A percentile compares a stretch with the other conserved stretches of the same genome.
phyloP scores from a whole-genome alignment of 148 eudicot genomes.

The Fagopyrum homotropicum region DNA sequence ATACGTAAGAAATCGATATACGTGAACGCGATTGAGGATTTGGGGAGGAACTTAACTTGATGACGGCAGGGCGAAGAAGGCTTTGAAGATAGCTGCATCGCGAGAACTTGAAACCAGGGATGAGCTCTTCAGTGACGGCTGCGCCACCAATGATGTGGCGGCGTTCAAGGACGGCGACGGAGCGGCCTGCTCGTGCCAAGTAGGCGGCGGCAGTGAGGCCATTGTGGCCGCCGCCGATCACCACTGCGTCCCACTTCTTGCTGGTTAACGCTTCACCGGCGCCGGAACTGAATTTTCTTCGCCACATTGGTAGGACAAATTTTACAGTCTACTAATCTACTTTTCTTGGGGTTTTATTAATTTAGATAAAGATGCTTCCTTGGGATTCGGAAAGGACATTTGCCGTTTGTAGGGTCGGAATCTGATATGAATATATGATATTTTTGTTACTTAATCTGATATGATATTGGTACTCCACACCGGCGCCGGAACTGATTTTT shows the following conservation, averaged over 20 bases:
- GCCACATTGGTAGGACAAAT: conserved; percentile 32
- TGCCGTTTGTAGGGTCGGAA: background rate
- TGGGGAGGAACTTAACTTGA: conserved; percentile 52
- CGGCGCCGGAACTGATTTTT: no score
- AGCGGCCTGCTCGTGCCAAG: conserved; percentile 76
- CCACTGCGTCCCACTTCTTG: conserved; percentile 81
- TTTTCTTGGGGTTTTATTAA: no score
- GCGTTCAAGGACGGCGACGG: conserved; percentile 96
- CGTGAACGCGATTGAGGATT: background rate
- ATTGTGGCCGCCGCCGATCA: conserved; percentile 96
- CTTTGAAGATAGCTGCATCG: conserved; percentile 97
- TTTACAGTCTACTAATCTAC: background rate
- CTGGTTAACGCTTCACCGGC: conserved; percentile 26
- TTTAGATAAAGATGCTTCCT: background rate
- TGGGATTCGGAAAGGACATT: background rate
- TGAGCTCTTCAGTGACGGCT: conserved; percentile 84
- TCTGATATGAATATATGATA: no score
- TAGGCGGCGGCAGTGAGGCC: conserved; percentile 94
- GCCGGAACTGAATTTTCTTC: conserved; percentile 36
- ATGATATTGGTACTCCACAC: no score
- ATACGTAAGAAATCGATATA: no score
- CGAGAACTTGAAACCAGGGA: conserved; percentile 92
- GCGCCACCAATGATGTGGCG: conserved; percentile 91
- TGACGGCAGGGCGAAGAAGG: conserved; percentile 81
- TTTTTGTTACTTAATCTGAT: no score